Base-by-base conservation (phyloP, 2,329 filamentous ascomycete genomes). In the Trichophyton simii region DNA sequence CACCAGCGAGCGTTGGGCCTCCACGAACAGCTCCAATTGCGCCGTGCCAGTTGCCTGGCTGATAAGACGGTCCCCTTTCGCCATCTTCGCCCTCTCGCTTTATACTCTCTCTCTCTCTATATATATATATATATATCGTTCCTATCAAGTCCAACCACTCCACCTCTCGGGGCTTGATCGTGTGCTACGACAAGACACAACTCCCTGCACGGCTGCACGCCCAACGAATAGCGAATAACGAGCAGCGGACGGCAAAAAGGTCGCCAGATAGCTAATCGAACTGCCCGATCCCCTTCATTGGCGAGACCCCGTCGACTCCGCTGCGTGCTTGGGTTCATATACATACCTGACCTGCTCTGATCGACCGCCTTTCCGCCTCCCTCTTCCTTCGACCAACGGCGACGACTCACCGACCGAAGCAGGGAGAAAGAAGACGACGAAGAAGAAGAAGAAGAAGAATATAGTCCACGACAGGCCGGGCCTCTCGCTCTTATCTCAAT, bases 221-320 rank as follows among this genome's bases (percentile, higher is more conserved):
- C 50, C 50, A 54, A 54, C 50, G 50, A 54, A 54, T 54, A 54
- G 50, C 50, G 25, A 34, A 54, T 34, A 52, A 31, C 48, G 48
- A 52, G 20, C 28, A 52, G 44, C 44, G 13, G 38, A 46, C 42
- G n/a, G 18, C 42, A 20, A 22, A 22, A 22, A 22, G 18, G 44
- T 48, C 44, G 44, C 44, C 44, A 25, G 44, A 48, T 22, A 48
- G 44, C 18, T 44, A 44, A 48, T 48, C 44, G 44, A 48, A 48
- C 44, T 48, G 44, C 20, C 41, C 20, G 50, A 13, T 34, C 50
- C 28, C 22, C 50, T 54, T 54, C 50, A 34, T 54, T 54, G 50
- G 50, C 50, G 50, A 54, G 22, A 31, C 50, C 46, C 50, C 44
- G 18, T 25, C 7, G 44, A 11, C n/a, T 46, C 42, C 44, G n/a